Conservation (phyloP, 1,284 basidiomycete species). For the Ceratobasidium sp. region DNA sequence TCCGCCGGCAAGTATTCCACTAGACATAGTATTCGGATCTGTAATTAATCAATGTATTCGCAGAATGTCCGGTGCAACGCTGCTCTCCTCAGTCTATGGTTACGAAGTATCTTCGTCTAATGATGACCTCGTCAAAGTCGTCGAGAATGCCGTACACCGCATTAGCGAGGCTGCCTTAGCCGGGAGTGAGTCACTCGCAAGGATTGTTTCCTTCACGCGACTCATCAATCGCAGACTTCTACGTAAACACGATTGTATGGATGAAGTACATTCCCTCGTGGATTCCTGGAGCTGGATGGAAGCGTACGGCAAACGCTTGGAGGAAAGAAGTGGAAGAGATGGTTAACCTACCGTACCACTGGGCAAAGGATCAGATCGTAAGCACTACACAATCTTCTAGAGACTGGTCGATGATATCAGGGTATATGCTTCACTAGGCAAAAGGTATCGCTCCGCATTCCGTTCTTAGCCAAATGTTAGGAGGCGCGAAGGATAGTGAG, state of each 20-base stretch:
- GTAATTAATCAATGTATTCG: background rate
- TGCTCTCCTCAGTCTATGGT: conserved; percentile 13
- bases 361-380: conserved; percentile 15
- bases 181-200: no score
- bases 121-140: background rate
- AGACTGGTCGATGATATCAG: background rate
- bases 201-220: no score
- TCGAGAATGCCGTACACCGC: background rate
- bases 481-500: background rate
- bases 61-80: conserved; percentile 8
- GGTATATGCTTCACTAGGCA: background rate
- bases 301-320: conserved; percentile 31
- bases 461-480: conserved; percentile 10
- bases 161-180: conserved; percentile 19
- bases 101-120: background rate
- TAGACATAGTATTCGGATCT: background rate
- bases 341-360: conserved; percentile 14
- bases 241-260: conserved; percentile 15
- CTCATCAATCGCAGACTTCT: no score
- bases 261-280: conserved; percentile 37
- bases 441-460: background rate
- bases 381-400: background rate
- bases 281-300: conserved; percentile 37
- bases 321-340: conserved; percentile 17
- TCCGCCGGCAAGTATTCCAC: background rate